These are phyloP conservation scores for Verticillium dahliae DNA, from an alignment of 2,329 filamentous ascomycete species.

Conservation along the genomic window DNA sequence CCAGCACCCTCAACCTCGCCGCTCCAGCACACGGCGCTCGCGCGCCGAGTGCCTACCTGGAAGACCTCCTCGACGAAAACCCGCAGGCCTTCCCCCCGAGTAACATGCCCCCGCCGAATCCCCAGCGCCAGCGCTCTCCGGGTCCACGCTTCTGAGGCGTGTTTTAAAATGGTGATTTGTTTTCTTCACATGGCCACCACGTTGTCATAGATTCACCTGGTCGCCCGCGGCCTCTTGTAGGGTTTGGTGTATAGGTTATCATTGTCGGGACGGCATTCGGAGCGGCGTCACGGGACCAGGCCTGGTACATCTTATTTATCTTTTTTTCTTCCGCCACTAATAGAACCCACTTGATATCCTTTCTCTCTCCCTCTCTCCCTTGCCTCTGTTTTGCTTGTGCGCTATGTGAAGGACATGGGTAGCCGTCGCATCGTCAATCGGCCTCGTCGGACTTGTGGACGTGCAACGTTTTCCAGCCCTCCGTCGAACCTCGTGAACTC, in stretches of 20 bases:
- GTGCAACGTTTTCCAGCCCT: too few species aligned
- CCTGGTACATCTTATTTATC: background rate
- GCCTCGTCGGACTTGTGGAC: too few species aligned
- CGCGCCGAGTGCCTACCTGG: constrained; percentile 82
- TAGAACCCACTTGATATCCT: constrained; percentile 19
- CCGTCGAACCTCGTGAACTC: too few species aligned
- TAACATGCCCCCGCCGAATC: constrained; percentile 22
- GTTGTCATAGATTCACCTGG: background rate
- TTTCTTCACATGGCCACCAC: background rate
- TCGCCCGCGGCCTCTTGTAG: background rate
- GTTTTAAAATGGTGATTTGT: background rate
- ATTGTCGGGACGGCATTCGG: background rate
- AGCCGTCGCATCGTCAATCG: too few species aligned
- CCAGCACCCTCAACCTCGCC: constrained; percentile 61
- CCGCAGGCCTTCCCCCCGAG: constrained; percentile 41
- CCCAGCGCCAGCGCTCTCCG: background rate
- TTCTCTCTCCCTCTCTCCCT: background rate
- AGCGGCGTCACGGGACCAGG: background rate
- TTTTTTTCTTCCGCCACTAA: constrained; percentile 14
- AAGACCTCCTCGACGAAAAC: constrained; percentile 81
- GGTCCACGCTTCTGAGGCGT: background rate
- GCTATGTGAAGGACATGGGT: too few species aligned
- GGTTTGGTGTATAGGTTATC: background rate
- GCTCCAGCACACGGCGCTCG: constrained; percentile 54
- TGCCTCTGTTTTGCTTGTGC: background rate